Conservation (phyloP, 1,284 basidiomycete genomes). For the Sporisorium graminicola region DNA sequence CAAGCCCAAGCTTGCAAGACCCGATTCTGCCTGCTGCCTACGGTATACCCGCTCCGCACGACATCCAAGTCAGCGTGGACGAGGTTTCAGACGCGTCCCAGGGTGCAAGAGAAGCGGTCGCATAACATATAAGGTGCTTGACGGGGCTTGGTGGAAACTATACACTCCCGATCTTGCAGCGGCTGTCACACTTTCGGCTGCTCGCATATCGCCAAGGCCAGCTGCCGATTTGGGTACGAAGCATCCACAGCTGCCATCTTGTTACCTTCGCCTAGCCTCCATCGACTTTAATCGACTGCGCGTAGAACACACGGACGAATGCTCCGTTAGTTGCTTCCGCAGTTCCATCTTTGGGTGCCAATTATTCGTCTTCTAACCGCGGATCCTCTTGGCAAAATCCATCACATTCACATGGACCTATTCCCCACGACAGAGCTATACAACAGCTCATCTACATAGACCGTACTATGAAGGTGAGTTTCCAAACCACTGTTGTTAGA, state of each 20-base stretch:
- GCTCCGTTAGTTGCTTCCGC: background rate
- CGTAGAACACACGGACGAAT: background rate
- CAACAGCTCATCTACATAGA: slow-evolving; percentile 15
- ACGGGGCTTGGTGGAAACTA: no score
- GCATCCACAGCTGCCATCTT: background rate
- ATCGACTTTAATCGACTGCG: background rate
- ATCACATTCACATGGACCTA: slow-evolving; percentile 9
- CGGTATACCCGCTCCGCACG: background rate
- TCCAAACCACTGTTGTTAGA: no score
- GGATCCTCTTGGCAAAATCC: no score
- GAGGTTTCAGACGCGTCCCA: background rate
- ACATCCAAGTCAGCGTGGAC: background rate
- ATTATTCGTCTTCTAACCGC: background rate
- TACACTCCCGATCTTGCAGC: background rate
- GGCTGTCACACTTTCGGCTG: background rate
- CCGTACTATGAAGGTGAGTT: slow-evolving; percentile 17
- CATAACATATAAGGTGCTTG: background rate
- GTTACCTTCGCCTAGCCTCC: background rate
- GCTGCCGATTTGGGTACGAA: background rate
- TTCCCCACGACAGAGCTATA: slow-evolving; percentile 14
- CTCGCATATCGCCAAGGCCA: background rate
- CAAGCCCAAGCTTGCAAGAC: background rate
- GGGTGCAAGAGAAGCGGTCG: background rate
- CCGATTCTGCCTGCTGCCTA: background rate
- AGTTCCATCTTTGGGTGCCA: background rate